Conservation (phyloP, 176 grass and related monocot species). For the Oryza meridionalis region DNA sequence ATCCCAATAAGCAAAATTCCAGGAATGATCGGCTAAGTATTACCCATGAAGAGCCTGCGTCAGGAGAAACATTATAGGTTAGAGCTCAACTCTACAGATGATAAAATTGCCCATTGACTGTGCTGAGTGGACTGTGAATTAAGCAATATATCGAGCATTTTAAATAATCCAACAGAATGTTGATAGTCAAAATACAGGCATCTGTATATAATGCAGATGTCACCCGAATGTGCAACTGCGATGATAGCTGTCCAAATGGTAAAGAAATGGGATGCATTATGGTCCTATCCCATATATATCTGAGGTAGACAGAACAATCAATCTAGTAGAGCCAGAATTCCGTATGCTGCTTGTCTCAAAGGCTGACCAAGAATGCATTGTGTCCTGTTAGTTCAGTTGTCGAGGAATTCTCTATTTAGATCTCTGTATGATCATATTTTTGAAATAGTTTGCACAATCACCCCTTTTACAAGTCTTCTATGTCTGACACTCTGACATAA, state of each 20-base stretch:
- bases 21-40: conserved; percentile 78
- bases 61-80: conserved; percentile 12
- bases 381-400: background rate
- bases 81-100: conserved; percentile 9
- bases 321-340: background rate
- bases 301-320: background rate
- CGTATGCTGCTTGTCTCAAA: background rate
- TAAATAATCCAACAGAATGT: background rate
- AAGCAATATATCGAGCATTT: background rate
- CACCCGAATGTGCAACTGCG: background rate
- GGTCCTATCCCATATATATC: background rate
- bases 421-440: background rate
- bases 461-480: background rate
- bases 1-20: conserved; percentile 84
- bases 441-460: background rate
- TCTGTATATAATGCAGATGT: background rate
- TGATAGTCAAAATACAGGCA: background rate
- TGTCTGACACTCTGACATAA: too few species aligned
- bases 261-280: background rate
- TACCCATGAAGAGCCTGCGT: conserved; percentile 84
- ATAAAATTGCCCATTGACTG: background rate
- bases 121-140: background rate
- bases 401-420: background rate
- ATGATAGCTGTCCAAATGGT: background rate
- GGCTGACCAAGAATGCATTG: background rate